Conservation (phyloP, 345 rosid genomes). For the Brassica rapa region DNA sequence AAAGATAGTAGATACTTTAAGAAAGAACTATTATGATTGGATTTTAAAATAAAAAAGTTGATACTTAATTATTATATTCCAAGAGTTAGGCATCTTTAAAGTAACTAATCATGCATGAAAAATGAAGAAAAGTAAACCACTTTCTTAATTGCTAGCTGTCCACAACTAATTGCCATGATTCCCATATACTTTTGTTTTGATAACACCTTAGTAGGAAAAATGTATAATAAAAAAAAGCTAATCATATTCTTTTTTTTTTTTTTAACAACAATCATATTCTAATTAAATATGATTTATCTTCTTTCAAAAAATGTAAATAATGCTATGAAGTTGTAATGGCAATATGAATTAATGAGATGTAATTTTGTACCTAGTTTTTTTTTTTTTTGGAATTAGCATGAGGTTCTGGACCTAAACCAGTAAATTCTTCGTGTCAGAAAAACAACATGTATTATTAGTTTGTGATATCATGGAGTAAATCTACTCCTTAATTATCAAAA, state of each 20-base stretch:
- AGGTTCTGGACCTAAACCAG: neutral
- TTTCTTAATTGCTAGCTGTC: conserved; percentile 31
- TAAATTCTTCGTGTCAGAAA: too few relatives aligned
- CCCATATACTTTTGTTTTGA: conserved; percentile 13
- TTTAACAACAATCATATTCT: neutral
- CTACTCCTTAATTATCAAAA: neutral
- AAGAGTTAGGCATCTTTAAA: conserved; percentile 24
- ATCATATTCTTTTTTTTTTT: neutral
- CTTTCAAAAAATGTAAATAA: neutral
- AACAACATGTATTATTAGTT: neutral
- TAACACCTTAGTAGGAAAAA: neutral
- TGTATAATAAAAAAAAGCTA: neutral
- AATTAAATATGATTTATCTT: too few relatives aligned
- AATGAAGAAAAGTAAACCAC: conserved; percentile 28
- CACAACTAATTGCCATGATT: conserved; percentile 29
- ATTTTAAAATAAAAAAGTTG: neutral
- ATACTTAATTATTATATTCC: neutral
- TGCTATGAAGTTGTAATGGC: neutral
- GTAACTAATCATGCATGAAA: conserved; percentile 2
- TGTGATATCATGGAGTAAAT: neutral
- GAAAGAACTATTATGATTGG: neutral
- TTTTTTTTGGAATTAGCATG: neutral
- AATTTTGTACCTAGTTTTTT: neutral
- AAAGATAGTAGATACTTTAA: neutral
- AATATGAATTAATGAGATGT: neutral